Conservation (phyloP, 2,329 filamentous ascomycete genomes). For the Beauveria caledonica region DNA sequence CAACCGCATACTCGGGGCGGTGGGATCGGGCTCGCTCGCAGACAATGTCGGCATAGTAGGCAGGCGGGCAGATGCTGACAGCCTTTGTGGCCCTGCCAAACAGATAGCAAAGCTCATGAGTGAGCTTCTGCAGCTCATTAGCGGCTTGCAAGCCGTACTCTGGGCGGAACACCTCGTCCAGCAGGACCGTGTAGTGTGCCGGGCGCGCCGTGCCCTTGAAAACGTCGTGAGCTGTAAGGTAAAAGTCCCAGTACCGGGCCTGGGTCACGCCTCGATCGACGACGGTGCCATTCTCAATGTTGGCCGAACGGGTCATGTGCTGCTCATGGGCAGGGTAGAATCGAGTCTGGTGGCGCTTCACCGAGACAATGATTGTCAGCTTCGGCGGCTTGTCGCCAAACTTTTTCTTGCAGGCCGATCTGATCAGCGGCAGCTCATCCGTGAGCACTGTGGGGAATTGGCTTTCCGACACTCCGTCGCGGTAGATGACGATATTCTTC, state of each 20-base stretch:
- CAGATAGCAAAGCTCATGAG: constrained; percentile 73
- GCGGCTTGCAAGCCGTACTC: constrained; percentile 39
- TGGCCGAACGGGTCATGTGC: constrained; percentile 46
- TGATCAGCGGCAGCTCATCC: constrained; percentile 58
- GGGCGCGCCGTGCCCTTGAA: constrained; percentile 77
- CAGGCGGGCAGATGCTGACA: constrained; percentile 78
- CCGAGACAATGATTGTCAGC: constrained; percentile 68
- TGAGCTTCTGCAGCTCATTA: constrained; percentile 62
- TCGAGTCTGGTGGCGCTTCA: constrained; percentile 82
- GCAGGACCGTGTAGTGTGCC: constrained; percentile 72
- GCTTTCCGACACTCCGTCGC: constrained; percentile 83
- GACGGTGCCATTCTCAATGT: constrained; percentile 67
- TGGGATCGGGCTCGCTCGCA: constrained; percentile 71
- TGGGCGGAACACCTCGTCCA: constrained; percentile 58
- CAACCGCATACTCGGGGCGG: constrained; percentile 54
- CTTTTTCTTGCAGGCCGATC: constrained; percentile 50
- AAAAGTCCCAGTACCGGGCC: constrained; percentile 74
- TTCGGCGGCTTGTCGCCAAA: constrained; percentile 53
- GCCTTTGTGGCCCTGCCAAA: constrained; percentile 84
- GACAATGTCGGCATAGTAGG: constrained; percentile 83
- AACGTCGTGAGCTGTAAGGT: constrained; percentile 70
- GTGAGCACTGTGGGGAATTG: constrained; percentile 65
- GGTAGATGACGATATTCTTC: constrained; percentile 72
- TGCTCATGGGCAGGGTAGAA: constrained; percentile 63
- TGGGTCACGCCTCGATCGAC: constrained; percentile 79